phyloP scores from a whole-genome alignment of 2,329 filamentous ascomycete species.

The Paraphaeosphaeria minitans region DNA sequence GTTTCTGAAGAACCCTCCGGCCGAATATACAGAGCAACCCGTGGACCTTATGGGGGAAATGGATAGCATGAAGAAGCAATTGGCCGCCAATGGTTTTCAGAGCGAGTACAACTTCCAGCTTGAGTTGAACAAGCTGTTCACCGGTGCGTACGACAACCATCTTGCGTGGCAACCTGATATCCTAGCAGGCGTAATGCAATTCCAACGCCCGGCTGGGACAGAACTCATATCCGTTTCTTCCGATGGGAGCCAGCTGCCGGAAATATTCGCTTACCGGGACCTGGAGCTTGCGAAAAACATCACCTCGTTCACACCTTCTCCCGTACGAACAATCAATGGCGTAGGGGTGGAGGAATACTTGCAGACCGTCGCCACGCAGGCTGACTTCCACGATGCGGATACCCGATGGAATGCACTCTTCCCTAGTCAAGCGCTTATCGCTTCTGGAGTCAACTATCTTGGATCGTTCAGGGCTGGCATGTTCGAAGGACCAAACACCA shows the following conservation, averaged over 20 bases:
- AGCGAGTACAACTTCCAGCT: slow-evolving; percentile 51
- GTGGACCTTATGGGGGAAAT: slow-evolving; percentile 48
- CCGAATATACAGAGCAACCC: slow-evolving; percentile 43
- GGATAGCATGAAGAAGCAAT: slow-evolving; percentile 39
- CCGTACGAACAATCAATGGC: slow-evolving; percentile 47
- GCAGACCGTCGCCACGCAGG: slow-evolving; percentile 35
- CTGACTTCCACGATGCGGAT: slow-evolving; percentile 47
- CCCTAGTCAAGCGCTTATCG: slow-evolving; percentile 39
- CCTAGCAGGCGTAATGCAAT: slow-evolving; percentile 44
- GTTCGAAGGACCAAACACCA: slow-evolving; percentile 43
- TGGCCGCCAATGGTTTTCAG: slow-evolving; percentile 36
- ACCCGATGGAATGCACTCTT: slow-evolving; percentile 50
- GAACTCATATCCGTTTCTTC: slow-evolving; percentile 44
- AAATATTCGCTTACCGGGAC: slow-evolving; percentile 45
- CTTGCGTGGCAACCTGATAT: slow-evolving; percentile 47
- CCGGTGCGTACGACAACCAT: slow-evolving; percentile 50
- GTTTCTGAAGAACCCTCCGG: slow-evolving; percentile 47
- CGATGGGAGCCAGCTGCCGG: slow-evolving; percentile 43
- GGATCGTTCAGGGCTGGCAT: slow-evolving; percentile 37
- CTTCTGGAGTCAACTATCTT: slow-evolving; percentile 32
- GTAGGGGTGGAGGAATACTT: slow-evolving; percentile 41
- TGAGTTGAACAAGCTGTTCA: slow-evolving; percentile 42
- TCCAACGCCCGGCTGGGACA: slow-evolving; percentile 37
- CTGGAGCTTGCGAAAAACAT: slow-evolving; percentile 30
- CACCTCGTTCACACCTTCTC: slow-evolving; percentile 40